Conservation (phyloP, 768 basidiomycete genomes). For the Coprinopsis cinerea region DNA sequence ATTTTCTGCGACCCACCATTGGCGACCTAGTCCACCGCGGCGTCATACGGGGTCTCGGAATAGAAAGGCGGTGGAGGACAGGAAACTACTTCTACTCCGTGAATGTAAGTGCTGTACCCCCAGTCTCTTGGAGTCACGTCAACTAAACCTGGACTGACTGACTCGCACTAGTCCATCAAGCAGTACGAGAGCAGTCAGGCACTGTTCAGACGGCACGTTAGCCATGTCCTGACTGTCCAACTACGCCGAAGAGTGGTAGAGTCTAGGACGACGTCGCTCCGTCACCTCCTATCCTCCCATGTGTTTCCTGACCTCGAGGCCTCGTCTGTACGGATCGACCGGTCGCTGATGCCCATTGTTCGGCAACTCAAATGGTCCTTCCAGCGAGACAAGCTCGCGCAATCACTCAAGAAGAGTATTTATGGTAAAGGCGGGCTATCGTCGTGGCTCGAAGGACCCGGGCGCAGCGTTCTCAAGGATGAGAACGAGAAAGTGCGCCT, state of each 20-base stretch:
- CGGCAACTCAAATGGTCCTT: constrained; percentile 69
- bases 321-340: constrained; percentile 49
- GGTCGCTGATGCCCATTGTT: constrained; percentile 56
- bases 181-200: constrained; percentile 59
- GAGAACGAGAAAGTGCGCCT: constrained; percentile 55
- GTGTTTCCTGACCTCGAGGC: constrained; percentile 63
- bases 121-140: too few species aligned
- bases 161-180: constrained; percentile 47
- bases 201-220: constrained; percentile 49
- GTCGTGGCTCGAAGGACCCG: constrained; percentile 56
- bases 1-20: constrained; percentile 56
- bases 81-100: constrained; percentile 62
- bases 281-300: constrained; percentile 41
- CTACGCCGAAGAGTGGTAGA: constrained; percentile 37
- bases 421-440: constrained; percentile 26
- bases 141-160: too few species aligned
- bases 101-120: constrained; percentile 35
- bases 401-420: constrained; percentile 43
- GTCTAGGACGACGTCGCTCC: constrained; percentile 28
- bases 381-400: constrained; percentile 56
- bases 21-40: constrained; percentile 63
- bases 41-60: constrained; percentile 61
- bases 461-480: constrained; percentile 46
- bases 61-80: constrained; percentile 61
- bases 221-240: constrained; percentile 46